Percentiles rank a stretch among this genome's conserved stretches.
These are phyloP conservation scores for Cytospora paraplurivora DNA, from an alignment of 2,329 filamentous ascomycete genomes.

Conservation along the genomic window DNA sequence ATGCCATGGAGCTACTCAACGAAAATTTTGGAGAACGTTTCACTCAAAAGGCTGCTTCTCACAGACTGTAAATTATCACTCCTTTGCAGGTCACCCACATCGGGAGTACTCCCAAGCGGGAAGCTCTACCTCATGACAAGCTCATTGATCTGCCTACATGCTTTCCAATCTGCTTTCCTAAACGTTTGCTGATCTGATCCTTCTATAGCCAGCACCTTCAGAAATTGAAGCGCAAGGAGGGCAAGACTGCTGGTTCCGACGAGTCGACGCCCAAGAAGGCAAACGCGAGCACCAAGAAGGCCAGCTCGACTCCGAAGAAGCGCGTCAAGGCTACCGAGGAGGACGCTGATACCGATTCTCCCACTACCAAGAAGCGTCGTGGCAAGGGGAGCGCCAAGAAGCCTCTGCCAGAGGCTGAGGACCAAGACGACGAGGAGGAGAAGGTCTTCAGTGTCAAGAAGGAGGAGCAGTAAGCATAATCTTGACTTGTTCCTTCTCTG, in stretches of 20 bases:
- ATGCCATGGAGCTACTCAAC: slow-evolving; percentile 33
- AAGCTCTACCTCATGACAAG: background rate
- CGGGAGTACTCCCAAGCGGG: slow-evolving; percentile 6
- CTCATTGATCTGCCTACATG: background rate
- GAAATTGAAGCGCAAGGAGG: slow-evolving; percentile 39
- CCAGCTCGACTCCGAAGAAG: slow-evolving; percentile 29
- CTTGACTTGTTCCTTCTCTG: too few relatives aligned
- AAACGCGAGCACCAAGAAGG: slow-evolving; percentile 25
- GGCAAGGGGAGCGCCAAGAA: background rate
- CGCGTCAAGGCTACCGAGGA: slow-evolving; percentile 5
- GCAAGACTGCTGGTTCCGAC: slow-evolving; percentile 4
- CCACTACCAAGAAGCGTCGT: slow-evolving; percentile 13
- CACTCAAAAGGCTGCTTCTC: slow-evolving; percentile 23
- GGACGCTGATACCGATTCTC: background rate
- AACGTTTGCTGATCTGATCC: slow-evolving; percentile 13
- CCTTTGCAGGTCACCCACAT: background rate
- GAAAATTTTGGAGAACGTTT: slow-evolving; percentile 15
- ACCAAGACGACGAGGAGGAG: slow-evolving; percentile 11
- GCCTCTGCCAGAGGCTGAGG: background rate
- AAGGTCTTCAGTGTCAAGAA: slow-evolving; percentile 9
- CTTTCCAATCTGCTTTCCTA: background rate
- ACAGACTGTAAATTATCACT: slow-evolving; percentile 21
- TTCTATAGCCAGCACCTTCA: slow-evolving; percentile 40
- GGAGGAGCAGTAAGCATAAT: slow-evolving; percentile 20
- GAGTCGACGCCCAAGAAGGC: slow-evolving; percentile 16